A percentile compares a stretch with the other conserved stretches of the same genome.
Conservation (phyloP, 208 protist genomes). For the Vickermania ingenoplastis region DNA sequence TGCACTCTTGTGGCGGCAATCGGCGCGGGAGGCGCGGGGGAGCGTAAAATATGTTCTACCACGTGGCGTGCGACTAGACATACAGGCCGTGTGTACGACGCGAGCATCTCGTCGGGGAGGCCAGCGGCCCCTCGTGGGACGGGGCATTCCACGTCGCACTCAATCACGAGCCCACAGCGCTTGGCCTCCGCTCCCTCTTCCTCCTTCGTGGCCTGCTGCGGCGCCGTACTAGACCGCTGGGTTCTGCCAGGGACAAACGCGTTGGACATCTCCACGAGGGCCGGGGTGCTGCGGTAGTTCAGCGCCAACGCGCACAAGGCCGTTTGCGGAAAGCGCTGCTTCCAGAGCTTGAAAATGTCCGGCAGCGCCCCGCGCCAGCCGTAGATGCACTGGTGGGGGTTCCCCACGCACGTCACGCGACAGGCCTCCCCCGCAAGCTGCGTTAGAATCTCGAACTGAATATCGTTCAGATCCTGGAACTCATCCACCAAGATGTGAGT, state of each 20-base stretch:
- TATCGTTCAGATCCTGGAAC: conserved; percentile 85
- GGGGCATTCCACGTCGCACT: conserved; percentile 27
- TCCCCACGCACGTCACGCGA: conserved; percentile 79
- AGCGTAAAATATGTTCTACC: conserved; percentile 33
- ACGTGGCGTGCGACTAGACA: conserved; percentile 5
- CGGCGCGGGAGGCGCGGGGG: not conserved
- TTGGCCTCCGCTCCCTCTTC: conserved; percentile 18
- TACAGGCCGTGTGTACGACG: no score
- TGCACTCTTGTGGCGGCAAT: not conserved
- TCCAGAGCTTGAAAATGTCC: conserved; percentile 56
- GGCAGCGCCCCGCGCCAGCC: conserved; percentile 72
- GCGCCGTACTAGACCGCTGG: not conserved
- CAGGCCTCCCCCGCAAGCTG: conserved; percentile 69
- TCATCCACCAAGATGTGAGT: conserved; percentile 86
- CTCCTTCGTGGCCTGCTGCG: conserved; percentile 1
- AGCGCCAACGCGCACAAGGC: conserved; percentile 29
- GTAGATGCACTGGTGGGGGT: conserved; percentile 89
- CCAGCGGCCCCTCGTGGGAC: no score
- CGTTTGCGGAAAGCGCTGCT: conserved; percentile 59
- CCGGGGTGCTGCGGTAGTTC: conserved; percentile 75
- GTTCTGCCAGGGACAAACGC: conserved; percentile 10
- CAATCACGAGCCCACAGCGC: not conserved
- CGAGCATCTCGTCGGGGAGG: no score
- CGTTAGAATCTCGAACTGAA: conserved; percentile 78
- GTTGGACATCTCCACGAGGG: conserved; percentile 67